A percentile compares a stretch with the other conserved stretches of the same genome.
These are phyloP conservation scores for Eucalyptus pauciflora DNA, from an alignment of 345 rosid genomes.

Conservation along the genomic window DNA sequence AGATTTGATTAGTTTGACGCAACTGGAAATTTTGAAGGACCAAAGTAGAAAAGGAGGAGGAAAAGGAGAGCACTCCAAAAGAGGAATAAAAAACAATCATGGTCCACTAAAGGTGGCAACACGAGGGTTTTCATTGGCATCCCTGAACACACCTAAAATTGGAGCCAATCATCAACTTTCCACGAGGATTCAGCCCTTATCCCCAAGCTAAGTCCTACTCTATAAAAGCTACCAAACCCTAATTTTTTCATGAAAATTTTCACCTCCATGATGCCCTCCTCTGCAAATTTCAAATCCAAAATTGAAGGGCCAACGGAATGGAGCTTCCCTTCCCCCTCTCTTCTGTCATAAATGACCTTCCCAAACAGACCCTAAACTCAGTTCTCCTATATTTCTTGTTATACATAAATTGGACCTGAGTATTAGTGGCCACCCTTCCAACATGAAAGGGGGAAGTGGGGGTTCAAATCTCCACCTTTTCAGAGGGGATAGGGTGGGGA, in stretches of 20 bases:
- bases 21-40: neutral
- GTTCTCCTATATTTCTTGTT: neutral
- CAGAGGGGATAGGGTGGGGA: no score
- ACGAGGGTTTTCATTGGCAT: neutral
- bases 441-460: no score
- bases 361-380: neutral
- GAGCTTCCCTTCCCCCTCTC: neutral
- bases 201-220: neutral
- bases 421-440: no score
- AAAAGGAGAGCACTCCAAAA: neutral
- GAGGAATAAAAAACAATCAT: neutral
- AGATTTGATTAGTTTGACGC: neutral
- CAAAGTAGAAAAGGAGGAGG: neutral
- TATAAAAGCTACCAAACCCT: neutral
- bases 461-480: no score
- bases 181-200: neutral
- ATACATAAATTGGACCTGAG: accelerated
- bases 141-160: neutral
- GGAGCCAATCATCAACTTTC: neutral
- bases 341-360: neutral
- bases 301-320: neutral
- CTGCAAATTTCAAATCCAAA: neutral
- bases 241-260: neutral
- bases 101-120: neutral
- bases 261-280: neutral